phyloP scores from a whole-genome alignment of 2,329 filamentous ascomycete genomes.

The Scedosporium aurantiacum region DNA sequence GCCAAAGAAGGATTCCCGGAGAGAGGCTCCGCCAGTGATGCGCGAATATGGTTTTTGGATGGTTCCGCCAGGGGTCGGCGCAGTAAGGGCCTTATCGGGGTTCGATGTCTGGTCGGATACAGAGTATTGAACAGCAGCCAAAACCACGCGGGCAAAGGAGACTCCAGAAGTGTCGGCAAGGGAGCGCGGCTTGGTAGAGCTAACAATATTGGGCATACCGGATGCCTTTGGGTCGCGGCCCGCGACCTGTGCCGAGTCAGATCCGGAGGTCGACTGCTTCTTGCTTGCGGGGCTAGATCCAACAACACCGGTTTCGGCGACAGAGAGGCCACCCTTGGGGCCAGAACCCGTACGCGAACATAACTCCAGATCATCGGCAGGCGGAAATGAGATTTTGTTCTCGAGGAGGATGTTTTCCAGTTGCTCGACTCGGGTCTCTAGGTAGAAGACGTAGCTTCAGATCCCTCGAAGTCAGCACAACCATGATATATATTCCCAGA shows the following conservation, averaged over 20 bases:
- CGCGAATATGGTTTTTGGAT: conserved; percentile 9
- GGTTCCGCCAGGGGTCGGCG: conserved; percentile 3
- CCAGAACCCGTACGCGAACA: conserved; percentile 39
- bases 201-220: conserved; percentile 65
- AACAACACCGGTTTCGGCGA: conserved; percentile 17
- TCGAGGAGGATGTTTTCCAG: conserved; percentile 65
- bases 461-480: conserved; percentile 12
- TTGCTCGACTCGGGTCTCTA: conserved; percentile 76
- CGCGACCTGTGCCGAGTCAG: conserved; percentile 22
- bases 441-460: conserved; percentile 79
- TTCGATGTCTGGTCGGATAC: conserved; percentile 34
- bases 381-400: conserved; percentile 60
- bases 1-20: conserved; percentile 96
- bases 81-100: conserved; percentile 11
- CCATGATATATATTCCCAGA: not conserved
- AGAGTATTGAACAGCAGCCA: conserved; percentile 76
- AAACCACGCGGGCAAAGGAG: conserved; percentile 87
- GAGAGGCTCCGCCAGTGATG: conserved; percentile 34
- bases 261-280: not conserved
- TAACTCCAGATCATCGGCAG: conserved; percentile 58
- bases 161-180: conserved; percentile 81
- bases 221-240: conserved; percentile 15
- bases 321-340: conserved; percentile 18
- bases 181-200: conserved; percentile 67
- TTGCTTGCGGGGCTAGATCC: conserved; percentile 13